Evolutionary conservation across 352 stramenopile genomes (phyloP).

Genomic region (Phytophthora chlamydospora): DNA sequence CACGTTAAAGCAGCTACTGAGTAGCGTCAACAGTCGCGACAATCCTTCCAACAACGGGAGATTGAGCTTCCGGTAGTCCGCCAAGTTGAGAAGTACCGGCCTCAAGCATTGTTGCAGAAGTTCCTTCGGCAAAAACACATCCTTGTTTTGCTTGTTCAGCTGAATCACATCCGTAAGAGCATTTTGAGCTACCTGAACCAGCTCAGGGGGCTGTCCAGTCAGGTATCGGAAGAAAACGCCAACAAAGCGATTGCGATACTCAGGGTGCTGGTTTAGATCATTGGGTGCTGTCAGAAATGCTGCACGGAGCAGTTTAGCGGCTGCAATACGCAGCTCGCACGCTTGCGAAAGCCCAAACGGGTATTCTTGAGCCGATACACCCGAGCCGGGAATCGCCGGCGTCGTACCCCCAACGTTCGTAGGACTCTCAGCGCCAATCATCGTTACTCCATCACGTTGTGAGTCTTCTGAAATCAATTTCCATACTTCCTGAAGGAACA

Average conservation of each 20-base stretch:
- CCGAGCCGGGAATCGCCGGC: constrained; percentile 37
- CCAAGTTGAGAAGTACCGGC: constrained; percentile 96
- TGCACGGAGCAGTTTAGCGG: constrained; percentile 87
- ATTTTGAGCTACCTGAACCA: constrained; percentile 83
- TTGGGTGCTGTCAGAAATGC: constrained; percentile 84
- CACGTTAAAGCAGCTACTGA: constrained; percentile 98
- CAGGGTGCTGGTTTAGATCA: constrained; percentile 86
- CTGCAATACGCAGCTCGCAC: constrained; percentile 85
- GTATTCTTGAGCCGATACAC: constrained; percentile 82
- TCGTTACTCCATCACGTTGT: constrained; percentile 32
- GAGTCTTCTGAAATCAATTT: constrained; percentile 81
- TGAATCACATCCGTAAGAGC: constrained; percentile 84
- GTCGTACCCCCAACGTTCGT: constrained; percentile 29
- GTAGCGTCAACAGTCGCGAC: constrained; percentile 91
- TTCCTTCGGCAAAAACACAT: constrained; percentile 93
- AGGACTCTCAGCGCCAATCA: constrained; percentile 34
- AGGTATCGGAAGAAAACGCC: constrained; percentile 92
- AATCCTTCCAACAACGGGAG: constrained; percentile 94
- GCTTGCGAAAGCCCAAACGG: constrained; percentile 85
- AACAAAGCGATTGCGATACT: constrained; percentile 86
- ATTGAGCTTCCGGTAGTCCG: constrained; percentile 97
- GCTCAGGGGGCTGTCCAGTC: constrained; percentile 82
- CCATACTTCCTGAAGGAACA: constrained; percentile 89
- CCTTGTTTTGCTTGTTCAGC: constrained; percentile 88
- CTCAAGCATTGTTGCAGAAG: constrained; percentile 95